Evolutionary conservation across 495 filamentous ascomycete genomes (phyloP).

Genomic region (Penicillium verhagenii): DNA sequence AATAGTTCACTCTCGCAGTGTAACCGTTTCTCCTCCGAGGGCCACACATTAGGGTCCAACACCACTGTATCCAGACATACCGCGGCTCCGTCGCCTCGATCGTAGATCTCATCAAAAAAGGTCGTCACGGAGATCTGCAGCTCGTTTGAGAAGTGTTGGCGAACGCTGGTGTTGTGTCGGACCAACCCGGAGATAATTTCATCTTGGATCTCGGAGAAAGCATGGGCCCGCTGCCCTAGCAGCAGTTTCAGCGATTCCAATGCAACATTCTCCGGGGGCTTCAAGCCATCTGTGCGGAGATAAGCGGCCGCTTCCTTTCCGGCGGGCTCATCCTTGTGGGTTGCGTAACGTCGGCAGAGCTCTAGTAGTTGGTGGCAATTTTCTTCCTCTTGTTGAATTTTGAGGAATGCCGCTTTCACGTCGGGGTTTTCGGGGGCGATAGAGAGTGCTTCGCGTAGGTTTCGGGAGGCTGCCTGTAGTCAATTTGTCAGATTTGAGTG

Average conservation of each 20-base stretch:
- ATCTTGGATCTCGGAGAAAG: conserved; percentile 48
- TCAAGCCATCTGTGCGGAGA: conserved; percentile 52
- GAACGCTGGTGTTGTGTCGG: conserved; percentile 53
- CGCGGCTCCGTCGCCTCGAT: conserved; percentile 59
- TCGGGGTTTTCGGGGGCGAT: conserved; percentile 55
- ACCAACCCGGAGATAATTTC: conserved; percentile 61
- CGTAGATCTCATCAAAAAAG: conserved; percentile 58
- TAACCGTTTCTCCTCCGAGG: conserved; percentile 45
- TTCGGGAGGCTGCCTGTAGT: conserved; percentile 54
- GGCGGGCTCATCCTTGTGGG: conserved; percentile 49
- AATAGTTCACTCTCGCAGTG: conserved; percentile 62
- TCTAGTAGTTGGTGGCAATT: conserved; percentile 47
- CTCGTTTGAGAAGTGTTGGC: conserved; percentile 50
- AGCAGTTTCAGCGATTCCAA: conserved; percentile 56
- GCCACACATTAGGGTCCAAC: conserved; percentile 58
- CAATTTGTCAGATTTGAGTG: not conserved
- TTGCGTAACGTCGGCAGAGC: conserved; percentile 54
- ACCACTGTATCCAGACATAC: conserved; percentile 57
- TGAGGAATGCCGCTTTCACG: conserved; percentile 53
- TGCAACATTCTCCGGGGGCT: conserved; percentile 52
- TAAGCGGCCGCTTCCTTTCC: conserved; percentile 57
- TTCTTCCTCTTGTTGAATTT: conserved; percentile 52
- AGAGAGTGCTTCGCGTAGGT: conserved; percentile 61
- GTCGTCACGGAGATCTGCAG: conserved; percentile 50
- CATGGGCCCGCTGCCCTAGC: conserved; percentile 39